Base-by-base conservation (phyloP, 1,284 basidiomycete species). In the Ceratorhiza oryzae-sativae region DNA sequence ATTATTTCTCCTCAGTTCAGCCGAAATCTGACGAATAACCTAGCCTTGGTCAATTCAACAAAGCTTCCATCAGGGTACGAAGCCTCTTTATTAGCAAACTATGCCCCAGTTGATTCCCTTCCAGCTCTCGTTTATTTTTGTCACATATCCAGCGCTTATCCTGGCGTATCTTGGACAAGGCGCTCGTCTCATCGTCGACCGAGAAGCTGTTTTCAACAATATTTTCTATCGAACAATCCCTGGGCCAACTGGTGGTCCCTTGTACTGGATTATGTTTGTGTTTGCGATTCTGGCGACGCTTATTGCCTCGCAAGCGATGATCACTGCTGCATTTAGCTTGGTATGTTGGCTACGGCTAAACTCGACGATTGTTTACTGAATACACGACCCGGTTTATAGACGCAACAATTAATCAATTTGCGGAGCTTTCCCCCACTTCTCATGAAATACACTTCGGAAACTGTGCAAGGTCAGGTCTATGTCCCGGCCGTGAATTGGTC, bases 131-230 rank as follows among this genome's bases (percentile, higher is more conserved):
- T 90, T 90, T 76, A 77, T 79, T 18, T 76, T 70, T 23, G 81
- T 87, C 63, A 86, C 87, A 0, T 90, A 88, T 76, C 89, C 89
- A 1, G 83, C 85, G 8, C 81, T 91, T n/a, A 72, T 88, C 0
- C 80, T 90, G 0, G 86, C 87, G 2, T 90, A 90, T 75, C 84
- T 90, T 30, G 90, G 89, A 0, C 89, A 91, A 80, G 89, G 89
- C 13, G 87, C 89, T 12, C 81, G 84, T 2, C 79, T 91, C 32
- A 86, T 90, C 65, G 73, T 75, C 0, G 82, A 87, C 71, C 85
- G 85, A 3, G 82, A 83, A 10, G 74, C 63, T 0, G 84, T 89
- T 10, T 75, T 90, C 3, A 30, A 74, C 0, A 88, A 88, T 73
- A 79, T 90, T 0, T 90, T 91, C 77, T 90, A 90, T 78, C 80